Conservation (phyloP, 345 rosid species). For the Salix viminalis region DNA sequence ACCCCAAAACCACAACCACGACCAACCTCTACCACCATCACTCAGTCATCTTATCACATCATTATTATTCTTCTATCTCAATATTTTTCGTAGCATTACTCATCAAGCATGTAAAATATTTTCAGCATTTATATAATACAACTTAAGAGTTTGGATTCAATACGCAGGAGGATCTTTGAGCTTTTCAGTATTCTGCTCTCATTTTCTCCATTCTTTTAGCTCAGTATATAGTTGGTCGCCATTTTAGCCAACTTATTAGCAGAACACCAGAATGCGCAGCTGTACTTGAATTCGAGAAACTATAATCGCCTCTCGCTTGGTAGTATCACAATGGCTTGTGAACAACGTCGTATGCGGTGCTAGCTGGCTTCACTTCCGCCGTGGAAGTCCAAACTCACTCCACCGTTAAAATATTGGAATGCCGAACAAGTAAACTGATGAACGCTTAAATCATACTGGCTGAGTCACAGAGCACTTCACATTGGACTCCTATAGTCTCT, state of each 20-base stretch:
- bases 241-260: background rate
- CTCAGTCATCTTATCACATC: no score
- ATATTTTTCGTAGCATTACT: no score
- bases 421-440: background rate
- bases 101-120: no score
- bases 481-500: background rate
- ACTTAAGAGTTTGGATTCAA: background rate
- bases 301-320: background rate
- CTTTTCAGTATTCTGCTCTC: background rate
- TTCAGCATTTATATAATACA: no score
- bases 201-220: background rate
- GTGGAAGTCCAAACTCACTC: background rate
- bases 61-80: no score
- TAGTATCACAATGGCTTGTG: no score
- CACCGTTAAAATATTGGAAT: background rate
- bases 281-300: background rate
- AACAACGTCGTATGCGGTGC: background rate
- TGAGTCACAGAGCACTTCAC: constrained; percentile 17
- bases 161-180: background rate
- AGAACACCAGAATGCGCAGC: background rate
- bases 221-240: background rate
- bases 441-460: background rate
- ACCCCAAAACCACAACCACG: no score
- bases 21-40: no score
- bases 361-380: background rate